Base-by-base conservation (phyloP, 1,139 yeast genomes). In the Sugiyamaella japonica region DNA sequence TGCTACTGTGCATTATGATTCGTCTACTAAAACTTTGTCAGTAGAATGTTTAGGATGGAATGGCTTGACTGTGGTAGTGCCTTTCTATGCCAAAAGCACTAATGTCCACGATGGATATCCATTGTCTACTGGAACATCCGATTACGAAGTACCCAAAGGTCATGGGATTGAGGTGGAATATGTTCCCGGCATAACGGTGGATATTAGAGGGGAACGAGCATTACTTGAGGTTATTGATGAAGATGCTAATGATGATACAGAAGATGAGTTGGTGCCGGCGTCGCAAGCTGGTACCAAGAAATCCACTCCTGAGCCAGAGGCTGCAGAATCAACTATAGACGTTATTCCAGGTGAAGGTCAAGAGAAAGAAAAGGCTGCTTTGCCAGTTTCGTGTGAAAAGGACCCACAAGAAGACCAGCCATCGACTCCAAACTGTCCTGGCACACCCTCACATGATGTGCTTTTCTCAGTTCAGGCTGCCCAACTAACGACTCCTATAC, bases 11-110 rank as follows among this genome's bases (percentile, higher is more conserved):
- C 65, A 68, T 13, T 76, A 69, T 56, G 59, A 66, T 39, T 50
- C 59, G 12, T 62, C 68, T 13, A 47, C 52, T 17, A 50, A 57
- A 16, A 52, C 66, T n/a, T 54, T 73, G 7, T 60, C 59, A 6
- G 68, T 86, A 53, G 77, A 76, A 46, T 87, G 95, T 65, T 65
- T 81, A 56, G 95, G 95, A 1, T 79, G 81, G 72, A 87, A 87
- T 64, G 95, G 95, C 3, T 71, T 85, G 56, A 81, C 80, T 17
- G 77, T 86, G 36, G 76, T 80, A 9, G 77, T 86, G 48, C 91
- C 91, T 1, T 71, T 71, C 16, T 60, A 61, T 23, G 66, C 38
- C 7, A 46, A 43, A 8, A 31, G 41, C 3, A 29, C 16, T 16
- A 43, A 39, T 31, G 50, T 56, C 32, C 54, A 52, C 20, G 48